A percentile compares a stretch with the other conserved stretches of the same genome.
Evolutionary conservation across 2,329 filamentous ascomycete species (phyloP).

Genomic region (Chaetomium sp.): DNA sequence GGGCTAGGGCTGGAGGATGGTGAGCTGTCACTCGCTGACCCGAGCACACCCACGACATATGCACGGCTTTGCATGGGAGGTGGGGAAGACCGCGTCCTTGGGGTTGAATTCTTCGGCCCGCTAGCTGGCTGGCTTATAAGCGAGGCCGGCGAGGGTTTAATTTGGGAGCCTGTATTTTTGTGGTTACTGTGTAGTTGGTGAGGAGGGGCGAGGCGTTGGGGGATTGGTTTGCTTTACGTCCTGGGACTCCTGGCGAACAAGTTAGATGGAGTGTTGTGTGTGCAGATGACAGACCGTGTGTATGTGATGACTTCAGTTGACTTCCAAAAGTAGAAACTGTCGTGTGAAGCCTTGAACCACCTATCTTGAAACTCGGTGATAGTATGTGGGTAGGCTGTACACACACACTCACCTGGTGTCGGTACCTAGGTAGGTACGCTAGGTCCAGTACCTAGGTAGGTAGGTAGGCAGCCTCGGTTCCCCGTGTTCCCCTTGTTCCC

Average conservation of each 20-base stretch:
- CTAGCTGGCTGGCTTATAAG: background rate
- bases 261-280: background rate
- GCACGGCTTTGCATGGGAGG: background rate
- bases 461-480: background rate
- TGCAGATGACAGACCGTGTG: background rate
- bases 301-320: background rate
- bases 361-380: no score
- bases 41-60: background rate
- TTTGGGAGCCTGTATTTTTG: background rate
- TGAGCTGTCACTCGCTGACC: background rate
- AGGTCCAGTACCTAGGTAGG: background rate
- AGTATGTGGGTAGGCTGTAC: no score
- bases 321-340: background rate
- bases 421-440: background rate
- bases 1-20: background rate
- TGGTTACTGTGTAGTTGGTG: background rate
- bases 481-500: background rate
- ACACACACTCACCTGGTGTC: no score
- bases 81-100: background rate
- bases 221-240: background rate
- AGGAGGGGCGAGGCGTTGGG: background rate
- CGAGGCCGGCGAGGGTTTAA: slow-evolving; percentile 4
- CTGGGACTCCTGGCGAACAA: no score
- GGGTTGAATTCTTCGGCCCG: background rate
- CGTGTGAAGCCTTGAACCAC: background rate